A percentile compares a stretch with the other conserved stretches of the same genome.
These are phyloP conservation scores for Centella asiatica DNA, from an alignment of 129 eudicot genomes.

Conservation along the genomic window DNA sequence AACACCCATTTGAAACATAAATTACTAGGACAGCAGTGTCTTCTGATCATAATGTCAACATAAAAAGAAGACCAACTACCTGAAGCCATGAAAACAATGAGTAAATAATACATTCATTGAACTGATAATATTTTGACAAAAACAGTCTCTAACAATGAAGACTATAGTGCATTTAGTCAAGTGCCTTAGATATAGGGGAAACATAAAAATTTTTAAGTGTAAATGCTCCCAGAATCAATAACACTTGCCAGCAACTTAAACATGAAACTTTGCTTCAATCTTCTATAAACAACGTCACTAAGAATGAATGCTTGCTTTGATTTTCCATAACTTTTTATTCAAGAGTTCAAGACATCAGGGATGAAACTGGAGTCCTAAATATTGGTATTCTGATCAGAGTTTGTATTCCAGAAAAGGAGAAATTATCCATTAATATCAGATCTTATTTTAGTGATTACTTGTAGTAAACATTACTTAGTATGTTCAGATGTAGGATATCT, in stretches of 20 bases:
- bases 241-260: background rate
- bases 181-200: background rate
- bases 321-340: background rate
- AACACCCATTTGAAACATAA: slow-evolving; percentile 22
- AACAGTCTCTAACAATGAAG: background rate
- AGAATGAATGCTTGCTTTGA: background rate
- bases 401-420: too few species aligned
- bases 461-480: too few species aligned
- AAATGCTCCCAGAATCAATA: background rate
- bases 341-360: background rate
- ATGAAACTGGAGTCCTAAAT: background rate
- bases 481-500: too few species aligned
- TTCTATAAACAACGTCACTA: background rate
- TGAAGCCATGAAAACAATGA: background rate
- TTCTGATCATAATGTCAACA: slow-evolving; percentile 26
- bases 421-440: background rate
- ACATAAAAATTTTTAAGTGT: background rate
- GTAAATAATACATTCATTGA: background rate
- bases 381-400: too few species aligned
- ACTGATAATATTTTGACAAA: background rate
- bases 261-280: background rate
- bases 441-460: too few species aligned
- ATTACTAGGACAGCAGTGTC: slow-evolving; percentile 6
- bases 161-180: background rate
- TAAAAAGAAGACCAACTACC: slow-evolving; percentile 5